Evolutionary conservation across 2,329 filamentous ascomycete species (phyloP).

Genomic region (Diaporthe aspalathi): DNA sequence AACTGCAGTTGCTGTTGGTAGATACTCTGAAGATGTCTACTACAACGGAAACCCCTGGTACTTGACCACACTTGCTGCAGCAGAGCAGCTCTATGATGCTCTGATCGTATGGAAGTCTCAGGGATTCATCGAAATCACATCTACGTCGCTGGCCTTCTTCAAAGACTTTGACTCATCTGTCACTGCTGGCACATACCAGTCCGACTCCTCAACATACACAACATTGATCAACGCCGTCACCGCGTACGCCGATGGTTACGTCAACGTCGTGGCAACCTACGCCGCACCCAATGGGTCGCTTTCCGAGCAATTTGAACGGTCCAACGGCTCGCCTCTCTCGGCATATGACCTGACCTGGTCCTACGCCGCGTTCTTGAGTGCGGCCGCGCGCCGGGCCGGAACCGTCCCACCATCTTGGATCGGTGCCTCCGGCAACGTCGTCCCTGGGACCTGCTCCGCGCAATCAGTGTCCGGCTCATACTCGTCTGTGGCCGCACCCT

Average conservation of each 20-base stretch:
- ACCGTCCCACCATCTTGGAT: slow-evolving; percentile 69
- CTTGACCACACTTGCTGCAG: slow-evolving; percentile 79
- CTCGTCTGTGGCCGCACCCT: slow-evolving; percentile 57
- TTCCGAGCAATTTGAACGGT: slow-evolving; percentile 73
- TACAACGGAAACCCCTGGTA: slow-evolving; percentile 87
- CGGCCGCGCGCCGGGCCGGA: slow-evolving; percentile 66
- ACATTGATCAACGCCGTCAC: slow-evolving; percentile 68
- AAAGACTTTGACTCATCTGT: slow-evolving; percentile 69
- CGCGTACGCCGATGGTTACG: slow-evolving; percentile 70
- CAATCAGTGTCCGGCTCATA: slow-evolving; percentile 64
- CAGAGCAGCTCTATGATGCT: slow-evolving; percentile 83
- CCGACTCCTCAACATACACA: slow-evolving; percentile 59
- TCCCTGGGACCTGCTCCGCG: slow-evolving; percentile 61
- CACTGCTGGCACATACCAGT: slow-evolving; percentile 70
- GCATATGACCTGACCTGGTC: slow-evolving; percentile 79
- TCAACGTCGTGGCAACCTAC: slow-evolving; percentile 72
- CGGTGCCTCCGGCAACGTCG: slow-evolving; percentile 55
- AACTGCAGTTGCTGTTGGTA: slow-evolving; percentile 70
- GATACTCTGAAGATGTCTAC: slow-evolving; percentile 80
- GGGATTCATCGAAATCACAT: slow-evolving; percentile 73
- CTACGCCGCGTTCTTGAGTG: slow-evolving; percentile 76
- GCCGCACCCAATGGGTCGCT: slow-evolving; percentile 71
- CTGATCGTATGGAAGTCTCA: slow-evolving; percentile 75
- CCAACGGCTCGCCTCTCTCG: slow-evolving; percentile 65
- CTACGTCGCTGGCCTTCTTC: slow-evolving; percentile 78